Conservation (phyloP, 2,329 filamentous ascomycete species). For the Claviceps humidiphila region DNA sequence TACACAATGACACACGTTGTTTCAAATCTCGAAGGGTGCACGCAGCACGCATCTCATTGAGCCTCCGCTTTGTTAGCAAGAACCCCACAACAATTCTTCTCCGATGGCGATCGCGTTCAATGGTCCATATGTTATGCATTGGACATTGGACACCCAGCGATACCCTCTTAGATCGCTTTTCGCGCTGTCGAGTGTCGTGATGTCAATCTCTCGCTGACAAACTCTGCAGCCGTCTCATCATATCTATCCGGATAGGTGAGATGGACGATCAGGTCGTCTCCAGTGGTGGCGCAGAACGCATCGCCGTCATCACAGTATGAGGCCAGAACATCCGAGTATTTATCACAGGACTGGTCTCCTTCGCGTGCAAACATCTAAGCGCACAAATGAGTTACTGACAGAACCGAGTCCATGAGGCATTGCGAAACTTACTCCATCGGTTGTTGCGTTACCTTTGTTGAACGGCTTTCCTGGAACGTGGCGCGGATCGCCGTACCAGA, state of each 20-base stretch:
- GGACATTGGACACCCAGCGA: background rate
- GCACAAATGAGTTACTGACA: background rate
- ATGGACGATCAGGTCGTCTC: background rate
- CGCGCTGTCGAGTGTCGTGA: background rate
- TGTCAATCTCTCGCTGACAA: background rate
- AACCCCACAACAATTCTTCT: too few relatives aligned
- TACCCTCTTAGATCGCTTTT: background rate
- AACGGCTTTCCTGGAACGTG: background rate
- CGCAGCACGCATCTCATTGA: too few relatives aligned
- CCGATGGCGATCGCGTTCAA: background rate
- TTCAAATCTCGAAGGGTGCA: too few relatives aligned
- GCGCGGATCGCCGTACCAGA: constrained; percentile 1
- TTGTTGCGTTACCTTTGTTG: background rate
- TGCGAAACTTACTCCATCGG: background rate
- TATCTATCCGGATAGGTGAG: background rate
- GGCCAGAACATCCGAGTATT: background rate
- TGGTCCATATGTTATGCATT: background rate
- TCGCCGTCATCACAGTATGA: constrained; percentile 1
- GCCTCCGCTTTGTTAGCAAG: too few relatives aligned
- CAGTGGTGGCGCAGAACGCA: background rate
- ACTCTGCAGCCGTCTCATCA: background rate
- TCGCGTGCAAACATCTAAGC: background rate
- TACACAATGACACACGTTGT: too few relatives aligned
- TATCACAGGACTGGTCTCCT: background rate
- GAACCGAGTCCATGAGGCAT: too few relatives aligned